These are phyloP conservation scores for Stylosanthes scabra DNA, from an alignment of 331 rosid genomes.

Conservation along the genomic window DNA sequence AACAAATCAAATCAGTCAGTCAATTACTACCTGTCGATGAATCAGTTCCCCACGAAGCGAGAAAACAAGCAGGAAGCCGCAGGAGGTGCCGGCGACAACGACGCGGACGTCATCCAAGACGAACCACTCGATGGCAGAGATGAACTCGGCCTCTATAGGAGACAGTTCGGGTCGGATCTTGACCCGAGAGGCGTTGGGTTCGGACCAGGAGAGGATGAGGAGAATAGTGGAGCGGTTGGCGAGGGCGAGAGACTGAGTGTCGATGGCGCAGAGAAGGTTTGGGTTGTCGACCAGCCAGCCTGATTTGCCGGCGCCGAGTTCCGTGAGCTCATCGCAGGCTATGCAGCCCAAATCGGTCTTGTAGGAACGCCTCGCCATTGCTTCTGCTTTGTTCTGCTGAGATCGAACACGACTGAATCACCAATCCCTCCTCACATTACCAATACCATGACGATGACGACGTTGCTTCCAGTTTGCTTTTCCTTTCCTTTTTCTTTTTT, in stretches of 20 bases:
- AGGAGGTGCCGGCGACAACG: slow-evolving; percentile 82
- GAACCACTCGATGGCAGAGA: slow-evolving; percentile 87
- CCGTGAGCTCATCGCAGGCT: slow-evolving; percentile 80
- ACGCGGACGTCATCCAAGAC: slow-evolving; percentile 81
- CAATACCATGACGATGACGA: background rate
- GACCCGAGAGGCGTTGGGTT: slow-evolving; percentile 43
- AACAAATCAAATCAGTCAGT: background rate
- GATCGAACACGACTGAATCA: slow-evolving; percentile 9
- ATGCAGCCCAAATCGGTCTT: slow-evolving; percentile 85
- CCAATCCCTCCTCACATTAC: background rate
- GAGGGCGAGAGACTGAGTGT: slow-evolving; percentile 75
- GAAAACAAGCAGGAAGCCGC: slow-evolving; percentile 75
- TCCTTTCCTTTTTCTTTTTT: background rate
- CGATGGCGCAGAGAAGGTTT: slow-evolving; percentile 79
- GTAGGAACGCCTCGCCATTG: slow-evolving; percentile 57
- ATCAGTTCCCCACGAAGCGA: slow-evolving; percentile 74
- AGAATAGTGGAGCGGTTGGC: slow-evolving; percentile 74
- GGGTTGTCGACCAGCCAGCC: slow-evolving; percentile 88
- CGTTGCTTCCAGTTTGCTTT: no score
- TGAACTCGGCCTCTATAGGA: slow-evolving; percentile 70
- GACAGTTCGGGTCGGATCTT: slow-evolving; percentile 84
- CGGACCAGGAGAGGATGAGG: slow-evolving; percentile 74
- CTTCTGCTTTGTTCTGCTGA: slow-evolving; percentile 1
- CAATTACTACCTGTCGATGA: slow-evolving; percentile 73
- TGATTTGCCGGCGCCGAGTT: slow-evolving; percentile 89